These are phyloP conservation scores for Sarocladium kiliense DNA, from an alignment of 2,329 filamentous ascomycete species.

Conservation along the genomic window DNA sequence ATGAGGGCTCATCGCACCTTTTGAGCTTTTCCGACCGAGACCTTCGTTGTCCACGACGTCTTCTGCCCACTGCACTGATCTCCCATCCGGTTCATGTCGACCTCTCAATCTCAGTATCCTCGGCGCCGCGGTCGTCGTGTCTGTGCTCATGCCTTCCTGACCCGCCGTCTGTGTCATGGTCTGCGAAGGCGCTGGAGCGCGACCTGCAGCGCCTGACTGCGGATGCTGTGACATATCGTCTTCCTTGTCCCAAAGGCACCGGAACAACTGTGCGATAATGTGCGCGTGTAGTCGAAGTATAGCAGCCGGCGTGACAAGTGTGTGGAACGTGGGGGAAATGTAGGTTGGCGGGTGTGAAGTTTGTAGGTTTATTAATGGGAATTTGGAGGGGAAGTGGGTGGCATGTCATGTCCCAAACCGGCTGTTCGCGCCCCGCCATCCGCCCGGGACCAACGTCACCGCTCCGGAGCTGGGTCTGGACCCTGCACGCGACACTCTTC, in stretches of 20 bases:
- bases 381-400: background rate
- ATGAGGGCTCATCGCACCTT: constrained; percentile 72
- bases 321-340: background rate
- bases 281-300: no score
- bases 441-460: background rate
- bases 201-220: constrained; percentile 18
- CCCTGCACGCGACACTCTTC: background rate
- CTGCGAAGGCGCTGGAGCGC: constrained; percentile 25
- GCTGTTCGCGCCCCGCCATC: background rate
- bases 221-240: constrained; percentile 24
- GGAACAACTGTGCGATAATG: no score
- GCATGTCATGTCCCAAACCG: background rate
- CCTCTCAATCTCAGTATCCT: constrained; percentile 49
- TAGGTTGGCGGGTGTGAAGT: background rate
- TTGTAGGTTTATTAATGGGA: constrained; percentile 9
- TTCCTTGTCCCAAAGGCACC: background rate
- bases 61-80: constrained; percentile 85
- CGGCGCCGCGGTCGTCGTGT: constrained; percentile 20
- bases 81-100: constrained; percentile 37
- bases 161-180: constrained; percentile 24
- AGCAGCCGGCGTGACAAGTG: no score
- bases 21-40: constrained; percentile 87
- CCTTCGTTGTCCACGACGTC: constrained; percentile 95
- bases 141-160: constrained; percentile 18
- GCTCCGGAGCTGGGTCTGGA: background rate